Base-by-base conservation (phyloP, 2,329 filamentous ascomycete genomes). In the Pseudogymnoascus sp. region DNA sequence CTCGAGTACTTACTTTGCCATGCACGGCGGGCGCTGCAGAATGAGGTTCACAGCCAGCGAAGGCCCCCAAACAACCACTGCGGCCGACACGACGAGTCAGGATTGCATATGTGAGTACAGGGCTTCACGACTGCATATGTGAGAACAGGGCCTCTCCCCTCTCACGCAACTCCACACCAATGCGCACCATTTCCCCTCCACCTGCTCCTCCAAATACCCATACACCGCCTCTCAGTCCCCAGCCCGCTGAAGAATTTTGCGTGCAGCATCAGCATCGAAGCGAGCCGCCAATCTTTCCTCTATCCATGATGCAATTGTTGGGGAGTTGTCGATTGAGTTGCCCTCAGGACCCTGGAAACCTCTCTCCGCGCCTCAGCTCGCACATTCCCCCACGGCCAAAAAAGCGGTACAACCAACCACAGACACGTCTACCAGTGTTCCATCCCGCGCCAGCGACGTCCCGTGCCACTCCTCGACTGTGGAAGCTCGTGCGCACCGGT, bases 51-150 rank as follows among this genome's bases (percentile, higher is more conserved):
- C 26, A 56, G n/a, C n/a, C 46, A 56, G 29, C 46, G 11, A 13
- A 56, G 26, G 26, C 9, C n/a, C 29, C 50, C 19, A 33, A 29
- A 13, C 29, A 13, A 7, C 29, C n/a, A 19, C 26, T 56, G 17
- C 4, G 50, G 50, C 50, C 50, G 17, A 56, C 17, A 19, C 11
- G 50, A 35, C 50, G 50, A 56, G 50, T 56, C 50, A 35, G n/a
- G 29, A 26, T 10, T 33, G n/a, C 17, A 21, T 15, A 56, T 56
- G 17, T 56, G 29, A 19, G 50, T 21, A 35, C 17, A 35, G 50
- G 29, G 50, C 50, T 19, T 56, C 50, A 56, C n/a, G 50, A 26
- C 29, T 56, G 50, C 50, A 56, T 56, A 56, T 56, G 50, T 56
- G 10, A 31, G 26, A 19, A 13, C 50, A 56, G 50, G 50, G 46